Percentiles rank a stretch among this genome's conserved stretches.
phyloP scores from a whole-genome alignment of 1,284 basidiomycete genomes.

The Agaricales sp. region DNA sequence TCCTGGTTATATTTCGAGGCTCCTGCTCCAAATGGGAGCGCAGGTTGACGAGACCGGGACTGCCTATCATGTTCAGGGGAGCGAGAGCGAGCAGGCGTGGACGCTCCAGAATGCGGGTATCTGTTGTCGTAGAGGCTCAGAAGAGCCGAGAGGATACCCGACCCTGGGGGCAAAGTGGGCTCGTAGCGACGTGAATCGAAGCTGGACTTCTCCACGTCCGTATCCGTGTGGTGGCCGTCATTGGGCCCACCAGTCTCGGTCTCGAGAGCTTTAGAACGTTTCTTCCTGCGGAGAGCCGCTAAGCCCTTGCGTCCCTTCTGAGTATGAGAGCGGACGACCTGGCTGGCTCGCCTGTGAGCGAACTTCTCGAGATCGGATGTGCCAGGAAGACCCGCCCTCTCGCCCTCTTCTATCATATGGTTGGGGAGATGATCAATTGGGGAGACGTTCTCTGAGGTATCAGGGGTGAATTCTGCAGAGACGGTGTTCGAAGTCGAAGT shows the following conservation, averaged over 20 bases:
- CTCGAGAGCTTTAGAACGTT: slow-evolving; percentile 8
- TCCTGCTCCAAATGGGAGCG: slow-evolving; percentile 2
- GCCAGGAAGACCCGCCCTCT: slow-evolving; percentile 31
- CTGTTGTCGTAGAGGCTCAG: slow-evolving; percentile 37
- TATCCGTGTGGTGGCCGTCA: slow-evolving; percentile 3
- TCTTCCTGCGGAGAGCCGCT: neutral
- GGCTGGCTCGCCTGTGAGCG: slow-evolving; percentile 17
- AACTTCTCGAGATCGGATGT: slow-evolving; percentile 15
- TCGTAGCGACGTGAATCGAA: slow-evolving; percentile 10
- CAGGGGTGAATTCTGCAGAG: slow-evolving; percentile 11
- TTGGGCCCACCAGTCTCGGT: slow-evolving; percentile 4
- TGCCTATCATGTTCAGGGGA: slow-evolving; percentile 1
- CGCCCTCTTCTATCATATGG: slow-evolving; percentile 29
- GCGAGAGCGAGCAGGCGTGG: slow-evolving; percentile 16
- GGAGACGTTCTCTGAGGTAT: slow-evolving; percentile 11
- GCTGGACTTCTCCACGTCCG: slow-evolving; percentile 21
- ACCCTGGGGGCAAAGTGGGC: slow-evolving; percentile 18
- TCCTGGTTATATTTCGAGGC: neutral
- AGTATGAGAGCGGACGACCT: slow-evolving; percentile 19
- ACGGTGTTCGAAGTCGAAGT: slow-evolving; percentile 1
- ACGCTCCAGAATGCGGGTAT: slow-evolving; percentile 16
- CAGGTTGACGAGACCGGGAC: neutral
- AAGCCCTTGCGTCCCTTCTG: slow-evolving; percentile 6
- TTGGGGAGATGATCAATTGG: slow-evolving; percentile 25
- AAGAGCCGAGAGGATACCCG: slow-evolving; percentile 42